Base-by-base conservation (phyloP, 1,284 basidiomycete genomes). In the Peniophora sp. region DNA sequence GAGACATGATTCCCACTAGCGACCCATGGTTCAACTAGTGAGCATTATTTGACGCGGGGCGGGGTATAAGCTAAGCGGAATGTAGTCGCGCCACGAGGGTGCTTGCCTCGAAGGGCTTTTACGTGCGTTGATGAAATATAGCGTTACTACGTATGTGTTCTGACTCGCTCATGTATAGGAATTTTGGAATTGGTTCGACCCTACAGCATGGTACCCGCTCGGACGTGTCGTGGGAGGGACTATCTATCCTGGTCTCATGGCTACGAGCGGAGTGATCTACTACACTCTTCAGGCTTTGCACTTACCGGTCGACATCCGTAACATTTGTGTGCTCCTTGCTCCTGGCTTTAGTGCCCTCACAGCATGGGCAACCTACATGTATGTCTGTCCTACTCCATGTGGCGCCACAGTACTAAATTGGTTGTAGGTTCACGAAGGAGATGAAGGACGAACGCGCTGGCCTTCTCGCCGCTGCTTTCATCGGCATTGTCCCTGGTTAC, bases 171-270 rank as follows among this genome's bases (percentile, higher is more conserved):
- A 47, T 22, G 12, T 24, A 50, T 49, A 93, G 93, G 94, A 88
- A 83, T 99, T 95, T 71, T 99, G 92, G 96, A 99, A 99, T 68
- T 99, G 97, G 97, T 99, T 99, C 67, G 97, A 99, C 70, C 93
- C 95, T 32, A 97, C 97, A 3, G 95, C 95, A 61, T 96, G 92
- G 97, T 99, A 99, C 65, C 97, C 97, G 12, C 84, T 99, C 1
- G 97, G 97, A 46, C 89, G 97, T 63, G 94, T 97, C 47, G 96
- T 98, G 42, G 97, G 97, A 51, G 96, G 96, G 45, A 99, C 97
- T 10, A 90, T 99, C 62, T 99, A 98, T 66, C 97, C 97, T 2
- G 97, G 93, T 58, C 75, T 98, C 44, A 98, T 99, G 96, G 91
- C 92, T 24, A 99, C 97, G 11, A 93, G 91, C 57, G 96, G 95